Evolutionary conservation across 352 stramenopile genomes (phyloP).

Genomic region (Phytophthora niederhauseri): DNA sequence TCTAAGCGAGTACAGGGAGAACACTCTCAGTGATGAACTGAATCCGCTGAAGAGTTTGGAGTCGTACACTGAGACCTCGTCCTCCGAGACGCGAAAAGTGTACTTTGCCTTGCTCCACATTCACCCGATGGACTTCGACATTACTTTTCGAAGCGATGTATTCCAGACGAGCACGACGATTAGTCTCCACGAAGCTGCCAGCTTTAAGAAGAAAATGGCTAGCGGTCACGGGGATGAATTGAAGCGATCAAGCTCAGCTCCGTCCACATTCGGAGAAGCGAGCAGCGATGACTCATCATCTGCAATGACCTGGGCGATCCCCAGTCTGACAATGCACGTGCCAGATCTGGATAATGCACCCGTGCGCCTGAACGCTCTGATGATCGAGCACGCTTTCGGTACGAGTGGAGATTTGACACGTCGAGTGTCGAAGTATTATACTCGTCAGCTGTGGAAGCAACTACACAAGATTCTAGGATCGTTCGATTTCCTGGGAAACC

Average conservation of each 20-base stretch:
- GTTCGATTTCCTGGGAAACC: slow-evolving; percentile 90
- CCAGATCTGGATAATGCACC: slow-evolving; percentile 90
- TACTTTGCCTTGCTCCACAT: slow-evolving; percentile 91
- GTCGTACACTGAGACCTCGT: slow-evolving; percentile 66
- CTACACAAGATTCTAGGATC: slow-evolving; percentile 90
- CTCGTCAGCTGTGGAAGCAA: slow-evolving; percentile 88
- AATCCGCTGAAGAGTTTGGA: slow-evolving; percentile 79
- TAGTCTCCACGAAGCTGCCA: slow-evolving; percentile 60
- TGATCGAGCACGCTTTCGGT: slow-evolving; percentile 91
- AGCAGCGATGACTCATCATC: slow-evolving; percentile 53
- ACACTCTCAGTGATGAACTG: slow-evolving; percentile 78
- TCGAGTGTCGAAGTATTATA: slow-evolving; percentile 92
- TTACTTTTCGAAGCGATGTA: slow-evolving; percentile 89
- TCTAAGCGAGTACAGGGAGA: slow-evolving; percentile 77
- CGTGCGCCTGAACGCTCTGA: slow-evolving; percentile 85
- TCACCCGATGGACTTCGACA: slow-evolving; percentile 88
- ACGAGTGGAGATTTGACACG: slow-evolving; percentile 84
- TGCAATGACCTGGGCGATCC: slow-evolving; percentile 76
- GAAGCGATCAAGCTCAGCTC: slow-evolving; percentile 35
- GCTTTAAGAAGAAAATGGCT: slow-evolving; percentile 49
- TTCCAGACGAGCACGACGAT: slow-evolving; percentile 75
- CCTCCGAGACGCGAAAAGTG: slow-evolving; percentile 79
- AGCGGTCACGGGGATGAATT: slow-evolving; percentile 32
- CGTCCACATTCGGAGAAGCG: slow-evolving; percentile 29
- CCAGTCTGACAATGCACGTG: slow-evolving; percentile 88